Percentiles rank a stretch among this genome's conserved stretches.
Evolutionary conservation across 106 monocot genomes (phyloP).

Genomic region (Hemerocallis citrina): DNA sequence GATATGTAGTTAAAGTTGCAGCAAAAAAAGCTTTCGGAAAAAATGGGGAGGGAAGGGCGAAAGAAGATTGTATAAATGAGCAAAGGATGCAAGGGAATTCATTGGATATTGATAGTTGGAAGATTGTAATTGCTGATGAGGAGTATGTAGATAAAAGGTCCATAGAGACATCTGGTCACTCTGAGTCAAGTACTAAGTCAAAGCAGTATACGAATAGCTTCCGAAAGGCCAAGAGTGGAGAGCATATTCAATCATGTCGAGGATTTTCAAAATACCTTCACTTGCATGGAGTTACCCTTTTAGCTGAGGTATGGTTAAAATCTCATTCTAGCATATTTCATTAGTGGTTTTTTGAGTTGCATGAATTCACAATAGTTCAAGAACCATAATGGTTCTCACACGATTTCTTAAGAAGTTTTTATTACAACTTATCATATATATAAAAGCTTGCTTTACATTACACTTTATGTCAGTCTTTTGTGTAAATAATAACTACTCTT

Average conservation of each 20-base stretch:
- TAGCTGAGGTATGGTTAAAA: slow-evolving; percentile 36
- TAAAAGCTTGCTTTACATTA: neutral
- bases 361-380: neutral
- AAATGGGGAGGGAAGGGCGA: slow-evolving; percentile 1
- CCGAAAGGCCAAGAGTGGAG: slow-evolving; percentile 35
- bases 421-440: neutral
- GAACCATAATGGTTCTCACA: neutral
- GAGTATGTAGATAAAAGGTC: slow-evolving; percentile 15
- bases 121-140: slow-evolving; percentile 32
- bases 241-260: slow-evolving; percentile 7
- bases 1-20: neutral
- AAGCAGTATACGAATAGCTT: slow-evolving; percentile 31
- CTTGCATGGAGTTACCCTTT: slow-evolving; percentile 13
- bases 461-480: neutral
- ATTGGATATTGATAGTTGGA: slow-evolving; percentile 36
- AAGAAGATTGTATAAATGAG: slow-evolving; percentile 8
- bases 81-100: slow-evolving; percentile 18
- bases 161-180: slow-evolving; percentile 12
- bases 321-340: neutral
- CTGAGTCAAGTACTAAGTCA: slow-evolving; percentile 10
- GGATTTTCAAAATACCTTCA: slow-evolving; percentile 21
- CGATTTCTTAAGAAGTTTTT: neutral
- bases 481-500: neutral
- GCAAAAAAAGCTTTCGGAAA: slow-evolving; percentile 2
- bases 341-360: neutral